Conservation (phyloP, 2,329 filamentous ascomycete species). For the Fusarium sp. region DNA sequence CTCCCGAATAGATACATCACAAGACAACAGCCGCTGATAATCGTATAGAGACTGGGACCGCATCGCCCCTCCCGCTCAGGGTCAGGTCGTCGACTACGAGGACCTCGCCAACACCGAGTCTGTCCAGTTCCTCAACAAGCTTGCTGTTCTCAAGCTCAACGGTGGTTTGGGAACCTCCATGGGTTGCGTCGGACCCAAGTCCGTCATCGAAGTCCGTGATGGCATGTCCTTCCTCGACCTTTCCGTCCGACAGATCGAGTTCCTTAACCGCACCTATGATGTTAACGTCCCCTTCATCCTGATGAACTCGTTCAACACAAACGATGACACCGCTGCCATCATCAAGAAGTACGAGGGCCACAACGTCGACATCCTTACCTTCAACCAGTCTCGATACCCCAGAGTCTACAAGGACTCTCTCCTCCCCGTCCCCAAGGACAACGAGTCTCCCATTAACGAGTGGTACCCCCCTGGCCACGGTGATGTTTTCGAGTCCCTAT, state of each 20-base stretch:
- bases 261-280: constrained; percentile 96
- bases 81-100: constrained; percentile 95
- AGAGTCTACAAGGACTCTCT: constrained; percentile 98
- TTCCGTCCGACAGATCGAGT: constrained; percentile 98
- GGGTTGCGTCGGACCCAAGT: constrained; percentile 99
- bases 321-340: constrained; percentile 96
- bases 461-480: constrained; percentile 99
- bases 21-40: constrained; percentile 34
- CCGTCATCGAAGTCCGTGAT: constrained; percentile 98
- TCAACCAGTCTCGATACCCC: constrained; percentile 99
- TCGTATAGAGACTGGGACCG: constrained; percentile 87
- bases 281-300: constrained; percentile 98
- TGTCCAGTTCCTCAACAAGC: constrained; percentile 94
- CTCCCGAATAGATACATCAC: neutral
- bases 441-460: constrained; percentile 88
- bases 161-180: constrained; percentile 99
- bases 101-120: constrained; percentile 90
- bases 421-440: constrained; percentile 91
- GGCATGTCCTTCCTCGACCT: constrained; percentile 99
- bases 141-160: constrained; percentile 98
- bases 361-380: constrained; percentile 99
- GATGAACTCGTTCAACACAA: constrained; percentile 99
- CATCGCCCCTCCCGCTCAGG: constrained; percentile 91
- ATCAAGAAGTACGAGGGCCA: constrained; percentile 99
- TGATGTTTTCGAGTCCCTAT: constrained; percentile 99